Evolutionary conservation across 2,329 filamentous ascomycete genomes (phyloP), one percentile per base, ranked within the genome.

Genomic region (Alternaria angustiovoidea): DNA sequence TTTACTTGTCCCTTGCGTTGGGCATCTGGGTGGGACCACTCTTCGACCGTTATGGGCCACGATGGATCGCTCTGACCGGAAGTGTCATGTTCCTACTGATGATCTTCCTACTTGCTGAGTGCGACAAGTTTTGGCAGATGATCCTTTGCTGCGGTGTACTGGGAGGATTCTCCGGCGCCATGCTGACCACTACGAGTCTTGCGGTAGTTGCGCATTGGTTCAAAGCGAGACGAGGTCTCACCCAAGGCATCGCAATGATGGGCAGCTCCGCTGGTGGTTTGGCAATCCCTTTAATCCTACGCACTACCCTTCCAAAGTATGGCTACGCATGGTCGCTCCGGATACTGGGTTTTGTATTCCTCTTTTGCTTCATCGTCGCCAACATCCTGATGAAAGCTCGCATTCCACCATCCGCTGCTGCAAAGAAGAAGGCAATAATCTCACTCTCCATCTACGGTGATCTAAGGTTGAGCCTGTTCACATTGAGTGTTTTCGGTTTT

Each of bases 11-110:
- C 52, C 94, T 97, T 74, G 91, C 93, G 67, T 87, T 92, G 36
- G 93, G 93, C 14, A 85, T 97, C 18, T 93, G 94, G 71, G 88
- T 96, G 48, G 94, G 94, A 0, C 93, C 94, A 0, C 80, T 96
- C 14, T 97, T 78, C 54, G 75, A 78, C 48, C 70, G 72, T n/a
- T 76, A 78, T 38, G 75, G 75, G 14, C 75, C 75, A 2, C 67
- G 72, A 16, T 78, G 74, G 74, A 75, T 78, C 16, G 70, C 74
- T 3, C 42, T 77, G 49, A 49, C 65, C 2, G 75, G 75, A 7
- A 77, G 74, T 51, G 34, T 62, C 12, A 67, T 62, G 6, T 73
- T 72, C 18, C 14, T 75, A 9, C 16, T 71, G 41, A 75, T 75
- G 73, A 62, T 75, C 2, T 77, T 78, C 28, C 51, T 77, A 7